Base-by-base conservation (phyloP, 306 rosid species). In the Sechiopsis laciniata region DNA sequence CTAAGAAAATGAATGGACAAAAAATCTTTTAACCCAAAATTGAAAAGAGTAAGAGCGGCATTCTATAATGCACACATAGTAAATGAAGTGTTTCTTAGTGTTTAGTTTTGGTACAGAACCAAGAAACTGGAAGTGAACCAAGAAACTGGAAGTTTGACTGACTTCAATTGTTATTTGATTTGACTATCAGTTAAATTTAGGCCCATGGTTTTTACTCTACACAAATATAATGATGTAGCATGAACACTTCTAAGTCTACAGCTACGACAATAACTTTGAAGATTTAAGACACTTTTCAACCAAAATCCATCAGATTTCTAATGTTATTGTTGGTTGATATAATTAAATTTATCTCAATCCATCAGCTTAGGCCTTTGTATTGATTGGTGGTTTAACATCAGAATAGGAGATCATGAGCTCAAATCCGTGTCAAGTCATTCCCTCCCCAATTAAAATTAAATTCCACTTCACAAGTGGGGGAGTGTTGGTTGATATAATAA, bases 1-100 rank as follows among this genome's bases (percentile, higher is more conserved):
- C 97, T 95, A 89, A 29, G 82, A 10, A 77, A 80, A 85, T 13
- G 22, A 78, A 72, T 26, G 57, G 67, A 81, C 55, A 69, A 52
- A 70, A 69, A 24, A 14, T 51, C 11, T 5, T 68, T 68, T 68
- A 46, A 68, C 21, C 13, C 57, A 68, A 24, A 68, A 48, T 48
- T 68, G 21, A 68, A 22, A 21, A 48, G 57, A 24, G 46, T 51
- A 70, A 51, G 56, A 15, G 74, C 46, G 53, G 48, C 60, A 50
- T 9, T 70, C 46, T 26, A 8, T 16, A 70, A 70, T 46, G 8
- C 40, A 50, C 46, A 13, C 22, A 35, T 22, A 68, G 14, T 21
- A 21, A 20, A 67, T 46, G 17, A 11, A 20, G 16, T 9, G 71
- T 64, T 64, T 64, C 55, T 17, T 11, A 16, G 24, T 10, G 24